Conservation (phyloP, 352 stramenopile genomes). For the Pythium phragmitis region DNA sequence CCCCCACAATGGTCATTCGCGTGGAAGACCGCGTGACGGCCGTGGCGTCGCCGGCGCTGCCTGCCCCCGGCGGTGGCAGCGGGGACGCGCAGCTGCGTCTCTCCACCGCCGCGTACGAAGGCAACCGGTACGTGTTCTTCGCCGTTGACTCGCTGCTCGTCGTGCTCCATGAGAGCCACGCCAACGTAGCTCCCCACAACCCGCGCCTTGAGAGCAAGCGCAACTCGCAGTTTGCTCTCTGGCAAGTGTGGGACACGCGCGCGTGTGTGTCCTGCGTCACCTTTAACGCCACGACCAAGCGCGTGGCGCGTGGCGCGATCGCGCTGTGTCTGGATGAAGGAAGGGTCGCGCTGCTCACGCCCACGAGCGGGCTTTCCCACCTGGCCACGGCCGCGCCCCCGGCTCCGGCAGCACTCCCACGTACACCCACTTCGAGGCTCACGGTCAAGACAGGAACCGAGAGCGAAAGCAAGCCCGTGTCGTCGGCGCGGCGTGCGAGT, state of each 20-base stretch:
- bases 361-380: slow-evolving; percentile 17
- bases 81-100: slow-evolving; percentile 23
- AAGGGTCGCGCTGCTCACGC: slow-evolving; percentile 62
- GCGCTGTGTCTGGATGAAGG: slow-evolving; percentile 65
- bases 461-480: slow-evolving; percentile 22
- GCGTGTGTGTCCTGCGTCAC: slow-evolving; percentile 48
- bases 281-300: slow-evolving; percentile 51
- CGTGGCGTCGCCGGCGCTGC: slow-evolving; percentile 39
- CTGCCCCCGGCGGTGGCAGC: too few species aligned
- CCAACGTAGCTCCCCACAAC: slow-evolving; percentile 17
- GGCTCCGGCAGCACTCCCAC: slow-evolving; percentile 5
- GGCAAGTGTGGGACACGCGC: slow-evolving; percentile 62
- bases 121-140: slow-evolving; percentile 62
- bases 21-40: slow-evolving; percentile 47
- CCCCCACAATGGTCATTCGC: slow-evolving; percentile 38
- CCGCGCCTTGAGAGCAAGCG: slow-evolving; percentile 31
- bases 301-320: slow-evolving; percentile 48
- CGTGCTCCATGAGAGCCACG: slow-evolving; percentile 49
- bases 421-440: slow-evolving; percentile 18
- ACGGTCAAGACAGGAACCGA: slow-evolving; percentile 21
- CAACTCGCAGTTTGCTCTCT: slow-evolving; percentile 56
- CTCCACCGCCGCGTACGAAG: slow-evolving; percentile 46
- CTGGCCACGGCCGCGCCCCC: slow-evolving; percentile 19
- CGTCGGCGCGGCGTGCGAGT: slow-evolving; percentile 17
- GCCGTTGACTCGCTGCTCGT: slow-evolving; percentile 55